These are phyloP conservation scores for Puccinia triticina DNA, from an alignment of 1,284 basidiomycete genomes.

Conservation along the genomic window DNA sequence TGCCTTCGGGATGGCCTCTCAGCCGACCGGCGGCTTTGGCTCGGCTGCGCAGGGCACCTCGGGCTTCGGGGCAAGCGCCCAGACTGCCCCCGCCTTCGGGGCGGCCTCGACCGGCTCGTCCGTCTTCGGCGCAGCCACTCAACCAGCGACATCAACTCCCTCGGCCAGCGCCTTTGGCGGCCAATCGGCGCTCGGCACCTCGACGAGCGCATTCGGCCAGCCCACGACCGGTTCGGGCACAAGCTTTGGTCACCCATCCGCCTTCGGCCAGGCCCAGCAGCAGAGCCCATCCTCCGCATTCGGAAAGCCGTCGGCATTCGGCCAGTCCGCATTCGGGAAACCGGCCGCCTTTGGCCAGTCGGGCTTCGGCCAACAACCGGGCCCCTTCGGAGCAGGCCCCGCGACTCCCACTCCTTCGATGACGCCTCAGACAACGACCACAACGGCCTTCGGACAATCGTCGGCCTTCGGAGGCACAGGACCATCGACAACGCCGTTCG, in stretches of 20 bases:
- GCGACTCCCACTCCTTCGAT: background rate
- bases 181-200: background rate
- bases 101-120: background rate
- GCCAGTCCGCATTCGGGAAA: constrained; percentile 43
- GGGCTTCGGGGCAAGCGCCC: constrained; percentile 17
- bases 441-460: background rate
- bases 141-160: background rate
- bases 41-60: background rate
- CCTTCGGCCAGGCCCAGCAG: constrained; percentile 44
- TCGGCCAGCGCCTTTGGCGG: background rate
- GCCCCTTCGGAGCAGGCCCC: constrained; percentile 11
- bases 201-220: constrained; percentile 33
- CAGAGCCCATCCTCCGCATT: constrained; percentile 31
- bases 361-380: constrained; percentile 9
- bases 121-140: background rate
- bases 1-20: constrained; percentile 15
- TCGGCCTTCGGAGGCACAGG: constrained; percentile 24
- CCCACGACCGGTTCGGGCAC: constrained; percentile 3
- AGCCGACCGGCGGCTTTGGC: constrained; percentile 16
- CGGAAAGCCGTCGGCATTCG: constrained; percentile 46
- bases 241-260: constrained; percentile 16
- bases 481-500: background rate
- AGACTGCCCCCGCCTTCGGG: background rate
- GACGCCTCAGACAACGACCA: background rate
- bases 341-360: background rate